phyloP scores from a whole-genome alignment of 2,329 filamentous ascomycete species.

The Xylariaceae sp. region DNA sequence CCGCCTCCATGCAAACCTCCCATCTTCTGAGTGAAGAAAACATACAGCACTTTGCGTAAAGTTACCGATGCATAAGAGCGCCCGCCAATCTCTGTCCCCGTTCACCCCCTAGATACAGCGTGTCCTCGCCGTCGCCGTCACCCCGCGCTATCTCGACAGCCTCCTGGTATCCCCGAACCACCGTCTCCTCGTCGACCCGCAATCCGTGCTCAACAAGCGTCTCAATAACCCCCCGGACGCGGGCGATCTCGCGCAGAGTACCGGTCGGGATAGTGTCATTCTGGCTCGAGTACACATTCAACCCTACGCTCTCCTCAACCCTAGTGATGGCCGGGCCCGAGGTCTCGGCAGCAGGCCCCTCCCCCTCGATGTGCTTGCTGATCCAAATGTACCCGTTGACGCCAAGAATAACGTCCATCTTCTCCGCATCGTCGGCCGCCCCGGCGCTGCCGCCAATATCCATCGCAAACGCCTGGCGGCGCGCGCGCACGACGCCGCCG shows the following conservation, averaged over 20 bases:
- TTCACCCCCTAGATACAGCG: constrained; percentile 58
- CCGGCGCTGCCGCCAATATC: constrained; percentile 40
- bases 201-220: constrained; percentile 78
- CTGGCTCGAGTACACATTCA: constrained; percentile 88
- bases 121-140: constrained; percentile 52
- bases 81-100: constrained; percentile 49
- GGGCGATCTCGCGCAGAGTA: constrained; percentile 82
- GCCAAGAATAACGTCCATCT: constrained; percentile 81
- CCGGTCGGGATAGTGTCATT: constrained; percentile 77
- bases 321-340: constrained; percentile 64
- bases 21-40: neutral
- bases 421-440: constrained; percentile 47
- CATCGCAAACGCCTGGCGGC: constrained; percentile 85
- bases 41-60: constrained; percentile 14
- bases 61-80: constrained; percentile 32
- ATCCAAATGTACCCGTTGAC: constrained; percentile 99
- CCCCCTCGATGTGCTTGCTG: constrained; percentile 70
- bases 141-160: constrained; percentile 69
- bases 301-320: constrained; percentile 81
- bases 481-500: constrained; percentile 75
- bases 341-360: constrained; percentile 43
- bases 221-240: constrained; percentile 75
- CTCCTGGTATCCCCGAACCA: constrained; percentile 76
- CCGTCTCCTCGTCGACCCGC: constrained; percentile 84
- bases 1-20: neutral